phyloP scores from a whole-genome alignment of 139 green algal genomes.

The Diplosphaera chodatii region DNA sequence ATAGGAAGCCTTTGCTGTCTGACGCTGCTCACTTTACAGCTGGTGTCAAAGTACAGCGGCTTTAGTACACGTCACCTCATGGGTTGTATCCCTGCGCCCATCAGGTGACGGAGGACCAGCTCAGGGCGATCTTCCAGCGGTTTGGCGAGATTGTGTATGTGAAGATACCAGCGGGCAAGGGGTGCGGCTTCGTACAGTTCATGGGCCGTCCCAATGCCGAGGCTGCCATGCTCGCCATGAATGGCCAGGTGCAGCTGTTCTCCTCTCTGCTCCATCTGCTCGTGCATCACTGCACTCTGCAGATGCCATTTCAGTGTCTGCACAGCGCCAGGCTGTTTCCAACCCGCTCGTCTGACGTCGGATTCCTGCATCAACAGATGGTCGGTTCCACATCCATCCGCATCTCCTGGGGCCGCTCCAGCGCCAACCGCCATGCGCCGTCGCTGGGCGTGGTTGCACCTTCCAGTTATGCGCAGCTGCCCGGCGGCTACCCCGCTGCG shows the following conservation, averaged over 20 bases:
- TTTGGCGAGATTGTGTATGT: slow-evolving; percentile 90
- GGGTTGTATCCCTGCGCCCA: slow-evolving; percentile 8
- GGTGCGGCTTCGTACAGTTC: slow-evolving; percentile 96
- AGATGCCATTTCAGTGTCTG: too few relatives aligned
- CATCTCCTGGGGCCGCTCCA: slow-evolving; percentile 63
- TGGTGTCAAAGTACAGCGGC: too few relatives aligned
- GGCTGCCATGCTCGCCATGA: slow-evolving; percentile 65
- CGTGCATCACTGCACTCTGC: not conserved
- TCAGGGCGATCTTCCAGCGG: slow-evolving; percentile 60
- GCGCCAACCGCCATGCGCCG: slow-evolving; percentile 19
- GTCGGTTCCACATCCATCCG: slow-evolving; percentile 50
- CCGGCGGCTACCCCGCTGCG: not conserved
- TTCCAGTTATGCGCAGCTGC: slow-evolving; percentile 1
- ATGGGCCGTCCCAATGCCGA: slow-evolving; percentile 57
- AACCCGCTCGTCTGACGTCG: too few relatives aligned
- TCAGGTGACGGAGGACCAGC: slow-evolving; percentile 62
- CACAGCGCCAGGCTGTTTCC: too few relatives aligned
- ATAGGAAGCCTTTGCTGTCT: too few relatives aligned
- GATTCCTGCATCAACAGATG: too few relatives aligned
- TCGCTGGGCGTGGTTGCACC: not conserved
- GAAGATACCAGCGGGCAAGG: slow-evolving; percentile 91
- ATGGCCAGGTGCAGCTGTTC: slow-evolving; percentile 23
- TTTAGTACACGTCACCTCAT: too few relatives aligned
- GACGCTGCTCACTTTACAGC: too few relatives aligned
- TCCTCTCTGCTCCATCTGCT: not conserved